Evolutionary conservation across 2,329 filamentous ascomycete species (phyloP).

Genomic region (Fusarium multiceps): DNA sequence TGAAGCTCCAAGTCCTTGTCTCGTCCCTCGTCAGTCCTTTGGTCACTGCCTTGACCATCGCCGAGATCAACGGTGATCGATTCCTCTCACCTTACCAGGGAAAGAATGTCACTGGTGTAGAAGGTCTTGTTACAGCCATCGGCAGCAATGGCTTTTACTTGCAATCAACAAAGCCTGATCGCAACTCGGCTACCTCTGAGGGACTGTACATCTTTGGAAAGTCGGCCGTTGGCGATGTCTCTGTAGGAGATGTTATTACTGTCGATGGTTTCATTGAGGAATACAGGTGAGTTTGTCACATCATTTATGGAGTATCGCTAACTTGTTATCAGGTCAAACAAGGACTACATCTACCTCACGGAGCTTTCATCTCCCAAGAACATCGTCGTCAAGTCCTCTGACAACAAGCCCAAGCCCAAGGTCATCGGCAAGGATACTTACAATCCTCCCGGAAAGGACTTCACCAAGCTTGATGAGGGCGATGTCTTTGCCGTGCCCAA

Average conservation of each 20-base stretch:
- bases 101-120: constrained; percentile 67
- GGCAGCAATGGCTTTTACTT: constrained; percentile 72
- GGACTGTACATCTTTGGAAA: constrained; percentile 73
- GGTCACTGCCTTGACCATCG: constrained; percentile 60
- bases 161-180: constrained; percentile 67
- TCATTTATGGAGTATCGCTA: background rate
- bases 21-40: constrained; percentile 39
- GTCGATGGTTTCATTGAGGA: constrained; percentile 71
- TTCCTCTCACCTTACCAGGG: constrained; percentile 71
- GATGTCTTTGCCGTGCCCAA: constrained; percentile 74
- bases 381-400: constrained; percentile 63
- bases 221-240: constrained; percentile 61
- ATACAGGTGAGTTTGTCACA: constrained; percentile 55
- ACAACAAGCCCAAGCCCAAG: constrained; percentile 66
- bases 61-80: constrained; percentile 73
- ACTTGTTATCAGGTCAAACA: constrained; percentile 56
- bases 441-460: constrained; percentile 70
- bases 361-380: constrained; percentile 69
- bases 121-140: constrained; percentile 73
- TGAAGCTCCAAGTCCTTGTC: constrained; percentile 49
- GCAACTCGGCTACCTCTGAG: constrained; percentile 68
- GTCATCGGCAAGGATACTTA: constrained; percentile 69
- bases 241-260: constrained; percentile 71
- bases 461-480: constrained; percentile 71
- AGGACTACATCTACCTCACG: constrained; percentile 71